phyloP scores from a whole-genome alignment of 805 yeast species.

The Lipomyces kockii region DNA sequence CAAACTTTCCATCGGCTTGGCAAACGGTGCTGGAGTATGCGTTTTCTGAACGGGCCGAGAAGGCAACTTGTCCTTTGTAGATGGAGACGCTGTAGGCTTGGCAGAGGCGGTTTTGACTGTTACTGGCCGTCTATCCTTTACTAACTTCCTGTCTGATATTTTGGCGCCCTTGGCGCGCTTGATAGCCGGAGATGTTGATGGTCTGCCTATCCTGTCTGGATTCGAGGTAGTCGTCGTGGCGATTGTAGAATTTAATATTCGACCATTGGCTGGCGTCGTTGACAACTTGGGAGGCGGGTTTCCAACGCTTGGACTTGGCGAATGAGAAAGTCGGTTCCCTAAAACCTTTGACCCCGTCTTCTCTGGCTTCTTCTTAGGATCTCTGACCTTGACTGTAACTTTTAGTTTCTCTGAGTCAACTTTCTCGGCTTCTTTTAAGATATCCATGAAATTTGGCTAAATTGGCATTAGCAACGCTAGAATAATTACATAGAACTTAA shows the following conservation, averaged over 20 bases:
- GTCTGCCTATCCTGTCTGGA: not conserved
- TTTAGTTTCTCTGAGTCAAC: constrained; percentile 59
- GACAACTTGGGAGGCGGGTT: not conserved
- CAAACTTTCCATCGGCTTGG: constrained; percentile 48
- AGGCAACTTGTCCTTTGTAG: not conserved
- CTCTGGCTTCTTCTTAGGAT: constrained; percentile 34
- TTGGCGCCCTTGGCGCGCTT: not conserved
- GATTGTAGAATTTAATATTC: not conserved
- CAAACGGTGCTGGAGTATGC: constrained; percentile 51
- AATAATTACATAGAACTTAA: not conserved
- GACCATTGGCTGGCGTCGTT: not conserved
- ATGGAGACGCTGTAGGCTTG: not conserved
- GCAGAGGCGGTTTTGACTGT: not conserved
- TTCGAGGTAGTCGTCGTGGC: not conserved
- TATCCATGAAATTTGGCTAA: constrained; percentile 63
- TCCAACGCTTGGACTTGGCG: not conserved
- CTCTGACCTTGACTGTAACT: constrained; percentile 47
- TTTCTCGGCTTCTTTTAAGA: constrained; percentile 69
- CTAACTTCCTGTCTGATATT: not conserved
- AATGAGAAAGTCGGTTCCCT: not conserved
- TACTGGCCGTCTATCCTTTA: not conserved
- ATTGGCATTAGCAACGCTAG: not conserved
- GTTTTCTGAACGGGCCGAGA: not conserved
- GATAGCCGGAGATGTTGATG: not conserved
- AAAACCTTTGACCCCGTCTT: constrained; percentile 4